Conservation (phyloP, 1,139 yeast species). For the Wickerhamomyces sp. region DNA sequence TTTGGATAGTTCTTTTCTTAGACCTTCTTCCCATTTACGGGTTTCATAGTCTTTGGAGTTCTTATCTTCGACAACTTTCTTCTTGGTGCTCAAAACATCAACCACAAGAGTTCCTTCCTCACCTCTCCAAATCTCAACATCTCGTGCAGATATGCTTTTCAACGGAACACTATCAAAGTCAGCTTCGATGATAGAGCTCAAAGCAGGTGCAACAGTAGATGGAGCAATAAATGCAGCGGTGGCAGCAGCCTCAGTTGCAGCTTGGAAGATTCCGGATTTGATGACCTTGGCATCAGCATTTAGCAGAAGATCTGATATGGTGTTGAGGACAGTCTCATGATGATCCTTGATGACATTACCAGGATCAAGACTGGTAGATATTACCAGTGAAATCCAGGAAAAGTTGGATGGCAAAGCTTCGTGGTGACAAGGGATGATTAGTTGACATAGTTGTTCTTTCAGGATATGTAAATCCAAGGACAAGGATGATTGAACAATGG, state of each 20-base stretch:
- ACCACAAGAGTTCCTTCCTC: constrained; percentile 66
- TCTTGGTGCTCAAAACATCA: constrained; percentile 47
- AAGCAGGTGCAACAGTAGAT: constrained; percentile 45
- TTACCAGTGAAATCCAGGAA: constrained; percentile 80
- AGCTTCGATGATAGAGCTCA: constrained; percentile 37
- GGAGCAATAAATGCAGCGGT: constrained; percentile 74
- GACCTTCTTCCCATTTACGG: constrained; percentile 82
- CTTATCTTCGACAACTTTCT: constrained; percentile 40
- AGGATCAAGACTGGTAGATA: constrained; percentile 60
- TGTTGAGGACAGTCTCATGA: constrained; percentile 34
- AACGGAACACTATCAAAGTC: constrained; percentile 35
- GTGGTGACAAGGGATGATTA: constrained; percentile 57
- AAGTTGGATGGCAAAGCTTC: constrained; percentile 33
- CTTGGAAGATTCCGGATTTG: constrained; percentile 26
- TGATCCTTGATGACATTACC: constrained; percentile 45
- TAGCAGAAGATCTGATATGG: constrained; percentile 25
- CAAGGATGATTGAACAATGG: constrained; percentile 36
- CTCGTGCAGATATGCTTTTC: constrained; percentile 34
- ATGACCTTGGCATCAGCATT: constrained; percentile 15
- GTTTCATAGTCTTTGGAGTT: constrained; percentile 82
- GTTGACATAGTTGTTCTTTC: constrained; percentile 36
- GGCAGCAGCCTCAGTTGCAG: constrained; percentile 42
- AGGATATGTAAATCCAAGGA: constrained; percentile 30
- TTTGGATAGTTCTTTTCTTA: constrained; percentile 67
- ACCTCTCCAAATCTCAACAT: constrained; percentile 61